Conservation (phyloP, 495 filamentous ascomycete species). For the Aspergillus asperescens region DNA sequence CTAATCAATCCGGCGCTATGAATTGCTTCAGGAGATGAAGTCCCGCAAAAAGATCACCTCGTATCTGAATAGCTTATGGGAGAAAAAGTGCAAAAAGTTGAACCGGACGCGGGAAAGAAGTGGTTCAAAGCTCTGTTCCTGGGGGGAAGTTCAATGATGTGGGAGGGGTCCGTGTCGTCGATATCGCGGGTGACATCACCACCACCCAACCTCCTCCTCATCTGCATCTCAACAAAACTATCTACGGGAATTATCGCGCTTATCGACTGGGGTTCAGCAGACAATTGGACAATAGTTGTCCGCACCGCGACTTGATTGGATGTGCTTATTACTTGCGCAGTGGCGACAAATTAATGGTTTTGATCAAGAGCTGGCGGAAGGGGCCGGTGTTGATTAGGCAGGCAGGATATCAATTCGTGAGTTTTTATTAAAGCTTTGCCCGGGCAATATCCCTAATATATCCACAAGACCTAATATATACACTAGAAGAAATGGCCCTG, state of each 20-base stretch:
- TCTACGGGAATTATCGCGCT: not conserved
- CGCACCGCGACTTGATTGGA: not conserved
- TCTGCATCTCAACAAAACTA: not conserved
- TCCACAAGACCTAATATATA: slow-evolving; percentile 5
- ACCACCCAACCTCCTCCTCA: slow-evolving; percentile 1
- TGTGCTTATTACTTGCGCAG: not conserved
- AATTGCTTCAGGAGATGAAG: not conserved
- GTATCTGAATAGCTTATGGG: not conserved
- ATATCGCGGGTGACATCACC: slow-evolving; percentile 15
- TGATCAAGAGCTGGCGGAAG: not conserved
- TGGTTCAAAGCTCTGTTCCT: slow-evolving; percentile 9
- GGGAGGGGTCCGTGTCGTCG: slow-evolving; percentile 1
- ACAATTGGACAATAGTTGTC: no score
- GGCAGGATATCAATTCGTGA: slow-evolving; percentile 2
- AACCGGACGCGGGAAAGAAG: not conserved
- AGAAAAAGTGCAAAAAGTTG: not conserved
- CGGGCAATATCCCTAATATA: not conserved
- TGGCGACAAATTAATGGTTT: slow-evolving; percentile 2
- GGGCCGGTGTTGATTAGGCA: no score
- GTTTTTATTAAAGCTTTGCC: slow-evolving; percentile 4
- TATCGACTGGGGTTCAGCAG: not conserved
- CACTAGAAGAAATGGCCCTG: not conserved
- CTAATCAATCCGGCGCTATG: not conserved
- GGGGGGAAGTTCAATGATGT: not conserved
- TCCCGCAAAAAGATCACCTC: not conserved